Evolutionary conservation across 2,329 filamentous ascomycete species (phyloP), one percentile per base, ranked within the genome.

Genomic region (Neonectria ditissima): DNA sequence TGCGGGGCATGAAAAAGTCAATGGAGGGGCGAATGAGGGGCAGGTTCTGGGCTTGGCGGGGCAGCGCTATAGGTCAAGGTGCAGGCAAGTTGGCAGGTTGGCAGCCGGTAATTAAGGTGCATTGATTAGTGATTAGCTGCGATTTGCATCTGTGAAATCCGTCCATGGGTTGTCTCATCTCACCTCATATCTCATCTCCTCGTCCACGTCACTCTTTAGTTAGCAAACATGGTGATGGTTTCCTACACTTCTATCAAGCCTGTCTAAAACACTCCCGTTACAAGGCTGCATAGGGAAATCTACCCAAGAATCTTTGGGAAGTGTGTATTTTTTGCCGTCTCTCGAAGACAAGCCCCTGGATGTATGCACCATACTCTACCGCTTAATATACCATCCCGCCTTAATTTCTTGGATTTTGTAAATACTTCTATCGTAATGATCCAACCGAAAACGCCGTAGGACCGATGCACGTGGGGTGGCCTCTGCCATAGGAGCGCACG

Each of bases 361-460:
- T 69, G 55, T 68, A 63, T 69, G 60, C 68, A 72, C 63, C 62
- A 59, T 68, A 63, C 58, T 63, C 66, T 71, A 69, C 65, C 63
- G 62, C 65, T 68, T 53, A 63, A 61, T 53, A 62, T 62, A 62
- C 67, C 55, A 18, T 62, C 64, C 69, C 60, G 55, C 58, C 71
- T 62, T 59, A 69, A 63, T 67, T 71, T 68, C n/a, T 70, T 70
- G 55, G 60, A 59, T 56, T 63, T 67, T 69, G 63, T 67, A 61
- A 71, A 71, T 61, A 62, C 65, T 77, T 77, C 75, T 77, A 77
- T 77, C 63, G 67, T 72, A 66, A 67, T 71, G 65, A 63, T 69
- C 72, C 70, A 72, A 60, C 72, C 74, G 63, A 66, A 69, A 76
- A 77, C 75, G 75, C 75, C 75, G 69, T 71, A 57, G 57, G 63